Base-by-base conservation (phyloP, 495 filamentous ascomycete species). In the Patellaria atrata region DNA sequence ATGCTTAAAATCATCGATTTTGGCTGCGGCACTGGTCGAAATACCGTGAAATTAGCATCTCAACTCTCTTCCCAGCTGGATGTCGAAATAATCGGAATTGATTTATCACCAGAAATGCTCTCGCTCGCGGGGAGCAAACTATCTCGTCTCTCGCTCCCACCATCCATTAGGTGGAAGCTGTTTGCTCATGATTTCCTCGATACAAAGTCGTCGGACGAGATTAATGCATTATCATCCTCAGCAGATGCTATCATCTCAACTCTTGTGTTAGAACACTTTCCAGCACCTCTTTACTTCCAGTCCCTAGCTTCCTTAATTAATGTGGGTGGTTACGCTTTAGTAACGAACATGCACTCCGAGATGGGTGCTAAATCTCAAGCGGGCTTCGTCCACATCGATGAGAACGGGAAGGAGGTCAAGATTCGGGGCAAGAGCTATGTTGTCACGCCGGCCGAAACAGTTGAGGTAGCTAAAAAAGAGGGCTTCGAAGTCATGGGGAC, bases 281-380 rank as follows among this genome's bases (percentile, higher is more conserved):
- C 75, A 0, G 50, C 77, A 1, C 25, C 47, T 7, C 43, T 26
- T 9, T 81, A 76, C 54, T 84, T 82, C 50, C 34, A 41, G 15
- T 60, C 61, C 1, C 60, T 68, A 0, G 44, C 60, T 8, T 40
- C 46, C 13, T 53, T 79, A 11, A 50, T 79, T 31, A 51, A 33
- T 16, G 44, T 57, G 1, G 70, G 68, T 0, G 72, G 67, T 4
- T 59, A 68, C 41, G 45, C 77, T 5, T 56, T 80, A 22, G 38
- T 82, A 4, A 82, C 77, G 3, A 82, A 80, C 50, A 82, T 82
- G 78, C 78, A 82, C 47, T 56, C 63, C 5, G 68, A 77, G 11
- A 80, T 81, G 75, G 77, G 76, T 3, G 37, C 43, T 28, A 59
- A 67, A 5, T 70, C 66, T 13, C 75, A 76, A 42, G 77, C 78